Evolutionary conservation across 768 basidiomycete species (phyloP).

Genomic region (Leccinellum rugosiceps): DNA sequence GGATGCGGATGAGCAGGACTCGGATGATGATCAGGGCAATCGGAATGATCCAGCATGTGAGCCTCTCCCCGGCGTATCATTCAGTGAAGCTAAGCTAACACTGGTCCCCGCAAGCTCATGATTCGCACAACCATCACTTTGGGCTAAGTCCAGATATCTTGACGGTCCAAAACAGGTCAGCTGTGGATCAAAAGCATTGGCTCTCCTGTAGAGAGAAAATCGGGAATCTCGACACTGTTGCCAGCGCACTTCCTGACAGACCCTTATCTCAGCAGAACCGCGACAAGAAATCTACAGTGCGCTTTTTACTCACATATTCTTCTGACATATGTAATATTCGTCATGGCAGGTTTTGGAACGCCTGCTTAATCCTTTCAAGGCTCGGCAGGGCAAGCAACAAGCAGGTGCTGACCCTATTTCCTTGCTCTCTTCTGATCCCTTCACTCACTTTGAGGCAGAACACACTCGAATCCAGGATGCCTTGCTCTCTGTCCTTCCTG

Average conservation of each 20-base stretch:
- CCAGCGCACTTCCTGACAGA: constrained; percentile 44
- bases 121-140: constrained; percentile 74
- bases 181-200: constrained; percentile 61
- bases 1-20: constrained; percentile 28
- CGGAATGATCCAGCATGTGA: constrained; percentile 26
- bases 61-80: neutral
- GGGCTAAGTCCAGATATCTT: constrained; percentile 54
- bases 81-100: constrained; percentile 1
- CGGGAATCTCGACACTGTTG: constrained; percentile 53
- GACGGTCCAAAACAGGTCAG: constrained; percentile 44
- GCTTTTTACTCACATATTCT: constrained; percentile 7
- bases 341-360: constrained; percentile 50
- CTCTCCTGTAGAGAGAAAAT: constrained; percentile 42
- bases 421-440: neutral
- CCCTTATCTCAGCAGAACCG: constrained; percentile 30
- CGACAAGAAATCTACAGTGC: constrained; percentile 23
- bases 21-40: constrained; percentile 27
- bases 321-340: neutral
- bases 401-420: constrained; percentile 38
- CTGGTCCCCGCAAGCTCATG: constrained; percentile 17
- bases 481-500: constrained; percentile 59
- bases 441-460: constrained; percentile 33
- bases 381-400: constrained; percentile 50
- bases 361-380: constrained; percentile 52
- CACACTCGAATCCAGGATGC: constrained; percentile 59